Percentiles rank a stretch among this genome's conserved stretches.
Conservation (phyloP, 2,329 filamentous ascomycete genomes). For the Apiospora sp. region DNA sequence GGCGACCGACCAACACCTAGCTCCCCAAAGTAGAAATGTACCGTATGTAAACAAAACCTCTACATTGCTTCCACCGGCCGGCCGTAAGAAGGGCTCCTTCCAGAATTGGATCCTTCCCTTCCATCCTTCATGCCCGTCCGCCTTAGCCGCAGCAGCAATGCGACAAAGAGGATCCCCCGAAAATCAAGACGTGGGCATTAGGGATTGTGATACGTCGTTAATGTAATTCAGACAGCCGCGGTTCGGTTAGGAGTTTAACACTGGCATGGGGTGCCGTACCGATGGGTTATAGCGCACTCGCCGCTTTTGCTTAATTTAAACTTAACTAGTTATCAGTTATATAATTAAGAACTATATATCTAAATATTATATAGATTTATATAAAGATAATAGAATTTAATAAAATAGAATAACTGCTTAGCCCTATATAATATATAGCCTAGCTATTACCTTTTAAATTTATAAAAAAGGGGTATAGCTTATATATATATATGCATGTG, state of each 20-base stretch:
- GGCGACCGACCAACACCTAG: background rate
- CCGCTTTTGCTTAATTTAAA: too few species aligned
- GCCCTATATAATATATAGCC: too few species aligned
- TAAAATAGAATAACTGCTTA: too few species aligned
- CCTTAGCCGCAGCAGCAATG: background rate
- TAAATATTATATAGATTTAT: too few species aligned
- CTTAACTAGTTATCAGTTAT: too few species aligned
- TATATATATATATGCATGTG: too few species aligned
- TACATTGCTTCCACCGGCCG: background rate
- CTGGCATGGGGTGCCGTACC: too few species aligned
- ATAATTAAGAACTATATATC: too few species aligned
- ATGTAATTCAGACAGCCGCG: background rate
- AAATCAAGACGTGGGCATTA: background rate
- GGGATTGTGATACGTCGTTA: background rate
- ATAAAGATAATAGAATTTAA: too few species aligned
- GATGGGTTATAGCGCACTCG: too few species aligned
- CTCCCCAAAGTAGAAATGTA: background rate
- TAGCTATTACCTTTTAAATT: too few species aligned
- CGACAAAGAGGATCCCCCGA: background rate
- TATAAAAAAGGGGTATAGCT: too few species aligned
- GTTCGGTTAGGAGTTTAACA: background rate
- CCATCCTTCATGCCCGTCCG: background rate
- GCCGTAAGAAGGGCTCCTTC: background rate
- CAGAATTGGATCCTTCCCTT: background rate
- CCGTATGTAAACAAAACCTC: background rate